phyloP scores from a whole-genome alignment of 345 rosid genomes.

The Combretum micranthum region DNA sequence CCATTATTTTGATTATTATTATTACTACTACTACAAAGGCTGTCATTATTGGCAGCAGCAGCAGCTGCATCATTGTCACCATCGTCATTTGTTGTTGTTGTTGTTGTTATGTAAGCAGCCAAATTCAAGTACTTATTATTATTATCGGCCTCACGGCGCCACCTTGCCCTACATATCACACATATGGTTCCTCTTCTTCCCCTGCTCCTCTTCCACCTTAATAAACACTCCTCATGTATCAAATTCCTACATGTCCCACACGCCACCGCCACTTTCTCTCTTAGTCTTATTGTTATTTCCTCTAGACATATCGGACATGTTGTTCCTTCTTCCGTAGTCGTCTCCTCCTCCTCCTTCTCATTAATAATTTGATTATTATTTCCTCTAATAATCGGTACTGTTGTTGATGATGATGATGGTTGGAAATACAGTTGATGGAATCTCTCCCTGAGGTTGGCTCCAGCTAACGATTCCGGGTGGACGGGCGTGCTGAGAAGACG shows the following conservation, averaged over 20 bases:
- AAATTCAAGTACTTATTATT: slow-evolving; percentile 56
- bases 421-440: slow-evolving; percentile 52
- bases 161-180: slow-evolving; percentile 78
- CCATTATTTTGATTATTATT: too few species aligned
- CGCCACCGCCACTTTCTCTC: slow-evolving; percentile 35
- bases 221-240: slow-evolving; percentile 74
- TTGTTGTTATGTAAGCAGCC: slow-evolving; percentile 32
- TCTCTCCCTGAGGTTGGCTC: slow-evolving; percentile 37
- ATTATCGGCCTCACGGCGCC: slow-evolving; percentile 31
- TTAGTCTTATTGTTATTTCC: slow-evolving; percentile 27
- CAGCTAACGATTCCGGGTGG: slow-evolving; percentile 41
- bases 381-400: too few species aligned
- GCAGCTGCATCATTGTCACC: not conserved
- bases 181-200: slow-evolving; percentile 63
- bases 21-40: not conserved
- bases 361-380: not conserved
- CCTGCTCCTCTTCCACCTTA: slow-evolving; percentile 65
- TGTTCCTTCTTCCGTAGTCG: slow-evolving; percentile 32
- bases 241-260: slow-evolving; percentile 63
- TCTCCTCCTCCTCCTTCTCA: not conserved
- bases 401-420: slow-evolving; percentile 6
- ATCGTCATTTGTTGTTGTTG: slow-evolving; percentile 10
- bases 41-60: not conserved
- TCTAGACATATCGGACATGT: slow-evolving; percentile 74
- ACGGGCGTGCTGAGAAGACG: slow-evolving; percentile 43